Base-by-base conservation (phyloP, 2,329 filamentous ascomycete genomes). In the Claviceps maximensis region DNA sequence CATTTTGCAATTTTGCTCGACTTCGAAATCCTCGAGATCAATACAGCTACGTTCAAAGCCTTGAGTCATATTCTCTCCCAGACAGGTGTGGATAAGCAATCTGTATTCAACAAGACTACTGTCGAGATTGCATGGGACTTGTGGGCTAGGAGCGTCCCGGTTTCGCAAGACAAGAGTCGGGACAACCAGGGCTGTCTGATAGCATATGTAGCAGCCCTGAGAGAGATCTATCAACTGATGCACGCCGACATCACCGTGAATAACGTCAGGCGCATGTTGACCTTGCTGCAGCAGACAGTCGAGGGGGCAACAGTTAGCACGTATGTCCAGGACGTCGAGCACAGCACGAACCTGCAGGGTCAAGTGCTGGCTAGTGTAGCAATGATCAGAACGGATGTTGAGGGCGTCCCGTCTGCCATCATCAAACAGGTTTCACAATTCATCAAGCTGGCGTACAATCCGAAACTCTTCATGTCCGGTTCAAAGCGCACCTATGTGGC, bases 121-220 rank as follows among this genome's bases (percentile, higher is more conserved):
- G 71, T 87, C 50, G 74, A 81, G 49, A 69, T 78, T 33, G 80
- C 79, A 2, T 89, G 86, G 86, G 70, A 74, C 31, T 67, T 89
- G 4, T 90, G 86, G 86, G 79, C 79, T 17, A 73, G 78, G 41
- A 78, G 79, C 1, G 74, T 86, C n/a, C 83, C 84, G 0, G 68
- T 74, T 3, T 67, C 72, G 12, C 59, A 57, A 12, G 55, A 55
- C 29, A 74, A 74, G 49, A 67, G 72, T 0, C 69, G 70, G 2
- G 78, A 86, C 56, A 94, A 93, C 58, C 88, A 95, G 63, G 83
- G 84, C 53, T 89, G 87, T 12, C 78, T 91, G n/a, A 71, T 87
- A 31, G 86, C 89, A n/a, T 96, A 95, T 69, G 79, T 93, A 1
- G 77, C 83, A 23, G 78, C 86, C 1, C 78, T 93, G 42, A 74